These are phyloP conservation scores for Circinella umbellata DNA, from an alignment of 371 early-diverging fungal species.

Conservation along the genomic window DNA sequence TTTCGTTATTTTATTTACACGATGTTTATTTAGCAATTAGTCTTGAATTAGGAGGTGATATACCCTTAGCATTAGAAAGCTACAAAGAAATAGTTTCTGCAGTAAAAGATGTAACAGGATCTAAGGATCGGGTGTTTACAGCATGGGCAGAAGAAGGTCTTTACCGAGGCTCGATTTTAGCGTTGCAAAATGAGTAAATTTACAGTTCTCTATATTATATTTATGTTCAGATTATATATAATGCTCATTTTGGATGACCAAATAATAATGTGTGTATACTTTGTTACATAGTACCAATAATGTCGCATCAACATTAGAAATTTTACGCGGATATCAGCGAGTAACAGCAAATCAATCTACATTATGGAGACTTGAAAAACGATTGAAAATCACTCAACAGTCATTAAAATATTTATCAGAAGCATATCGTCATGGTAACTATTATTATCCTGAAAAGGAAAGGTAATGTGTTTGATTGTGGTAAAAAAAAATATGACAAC, in stretches of 20 bases:
- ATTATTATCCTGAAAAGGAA: conserved; percentile 16
- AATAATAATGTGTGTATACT: conserved; percentile 1
- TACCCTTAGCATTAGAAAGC: conserved; percentile 46
- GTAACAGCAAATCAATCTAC: conserved; percentile 44
- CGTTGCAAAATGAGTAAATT: conserved; percentile 54
- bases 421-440: conserved; percentile 36
- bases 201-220: not conserved
- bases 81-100: conserved; percentile 56
- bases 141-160: conserved; percentile 77
- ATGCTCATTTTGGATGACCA: too few relatives aligned
- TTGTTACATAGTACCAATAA: conserved; percentile 3
- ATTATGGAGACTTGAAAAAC: conserved; percentile 52
- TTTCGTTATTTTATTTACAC: too few relatives aligned
- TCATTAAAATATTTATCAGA: conserved; percentile 37
- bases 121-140: conserved; percentile 50
- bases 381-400: conserved; percentile 47
- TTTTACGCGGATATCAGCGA: conserved; percentile 60
- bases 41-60: conserved; percentile 55
- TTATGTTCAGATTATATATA: too few relatives aligned
- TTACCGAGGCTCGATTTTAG: conserved; percentile 65
- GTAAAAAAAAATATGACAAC: not conserved
- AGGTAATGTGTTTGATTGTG: not conserved
- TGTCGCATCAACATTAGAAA: conserved; percentile 33
- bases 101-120: conserved; percentile 38
- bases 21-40: conserved; percentile 40